Percentiles rank a stretch among this genome's conserved stretches.
Evolutionary conservation across 169 alveolate genomes (phyloP).

Genomic region (Eimeria necatrix): DNA sequence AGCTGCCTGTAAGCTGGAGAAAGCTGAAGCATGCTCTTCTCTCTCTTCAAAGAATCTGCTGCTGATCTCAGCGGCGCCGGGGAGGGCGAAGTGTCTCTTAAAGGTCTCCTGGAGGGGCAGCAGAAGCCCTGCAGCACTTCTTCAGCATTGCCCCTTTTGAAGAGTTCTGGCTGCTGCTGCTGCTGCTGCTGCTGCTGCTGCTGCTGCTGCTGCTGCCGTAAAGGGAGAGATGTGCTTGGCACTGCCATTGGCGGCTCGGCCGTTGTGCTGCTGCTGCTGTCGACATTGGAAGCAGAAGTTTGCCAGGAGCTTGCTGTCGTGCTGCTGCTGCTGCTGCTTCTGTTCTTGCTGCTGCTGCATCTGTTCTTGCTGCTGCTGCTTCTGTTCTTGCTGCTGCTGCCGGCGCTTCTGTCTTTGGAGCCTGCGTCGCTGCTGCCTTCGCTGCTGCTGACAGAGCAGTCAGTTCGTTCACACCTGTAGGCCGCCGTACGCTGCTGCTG

Average conservation of each 20-base stretch:
- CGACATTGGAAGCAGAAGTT: background rate
- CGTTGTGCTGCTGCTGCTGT: background rate
- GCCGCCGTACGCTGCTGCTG: background rate
- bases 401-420: background rate
- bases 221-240: background rate
- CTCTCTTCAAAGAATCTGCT: too few relatives aligned
- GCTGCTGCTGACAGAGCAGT: background rate
- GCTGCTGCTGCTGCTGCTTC: background rate
- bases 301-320: background rate
- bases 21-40: too few relatives aligned
- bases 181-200: background rate
- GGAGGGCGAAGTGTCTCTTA: background rate
- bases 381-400: background rate
- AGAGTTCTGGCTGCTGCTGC: background rate
- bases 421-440: background rate
- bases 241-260: too few relatives aligned
- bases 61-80: background rate
- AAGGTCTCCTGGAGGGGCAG: background rate
- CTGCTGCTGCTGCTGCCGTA: background rate
- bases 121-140: background rate
- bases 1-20: too few relatives aligned
- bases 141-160: background rate
- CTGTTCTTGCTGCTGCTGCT: background rate
- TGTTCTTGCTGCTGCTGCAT: background rate
- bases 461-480: background rate